A percentile compares a stretch with the other conserved stretches of the same genome.
Evolutionary conservation across 1,284 basidiomycete genomes (phyloP).

Genomic region (Rhodotorula glutinis): DNA sequence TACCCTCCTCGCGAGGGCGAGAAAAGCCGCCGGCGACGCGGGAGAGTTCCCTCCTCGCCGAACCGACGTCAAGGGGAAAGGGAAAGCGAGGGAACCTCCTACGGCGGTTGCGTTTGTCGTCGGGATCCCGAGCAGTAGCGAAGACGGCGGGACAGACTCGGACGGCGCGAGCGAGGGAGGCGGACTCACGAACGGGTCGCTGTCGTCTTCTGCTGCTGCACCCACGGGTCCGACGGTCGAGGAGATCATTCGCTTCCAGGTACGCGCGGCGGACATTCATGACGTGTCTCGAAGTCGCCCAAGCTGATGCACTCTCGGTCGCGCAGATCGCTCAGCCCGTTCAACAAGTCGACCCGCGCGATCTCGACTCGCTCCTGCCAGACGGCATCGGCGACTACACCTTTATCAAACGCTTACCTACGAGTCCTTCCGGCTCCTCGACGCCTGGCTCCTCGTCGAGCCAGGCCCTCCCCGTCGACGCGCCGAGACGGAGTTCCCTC

Average conservation of each 20-base stretch:
- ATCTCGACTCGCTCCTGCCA: slow-evolving; percentile 45
- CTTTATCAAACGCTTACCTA: slow-evolving; percentile 39
- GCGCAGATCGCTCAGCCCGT: slow-evolving; percentile 27
- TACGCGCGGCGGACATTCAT: too few species aligned
- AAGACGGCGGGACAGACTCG: slow-evolving; percentile 15
- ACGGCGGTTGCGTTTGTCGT: slow-evolving; percentile 31
- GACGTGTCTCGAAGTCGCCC: too few species aligned
- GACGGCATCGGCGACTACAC: slow-evolving; percentile 52
- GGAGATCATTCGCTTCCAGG: slow-evolving; percentile 30
- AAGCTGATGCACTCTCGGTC: too few species aligned
- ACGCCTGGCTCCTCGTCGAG: background rate
- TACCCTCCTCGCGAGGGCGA: background rate
- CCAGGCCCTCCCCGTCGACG: background rate
- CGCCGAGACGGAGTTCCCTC: background rate
- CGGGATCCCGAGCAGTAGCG: slow-evolving; percentile 17
- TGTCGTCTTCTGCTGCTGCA: background rate
- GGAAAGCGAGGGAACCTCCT: slow-evolving; percentile 13
- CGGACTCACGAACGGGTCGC: background rate
- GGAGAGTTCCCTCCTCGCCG: background rate
- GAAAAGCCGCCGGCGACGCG: background rate
- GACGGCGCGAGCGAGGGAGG: background rate
- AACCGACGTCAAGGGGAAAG: background rate
- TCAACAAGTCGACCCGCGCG: slow-evolving; percentile 17
- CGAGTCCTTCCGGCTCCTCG: background rate
- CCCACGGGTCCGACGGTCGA: slow-evolving; percentile 3